A percentile compares a stretch with the other conserved stretches of the same genome.
These are phyloP conservation scores for Euphrasia confusa DNA, from an alignment of 257 asterid species.

Conservation along the genomic window DNA sequence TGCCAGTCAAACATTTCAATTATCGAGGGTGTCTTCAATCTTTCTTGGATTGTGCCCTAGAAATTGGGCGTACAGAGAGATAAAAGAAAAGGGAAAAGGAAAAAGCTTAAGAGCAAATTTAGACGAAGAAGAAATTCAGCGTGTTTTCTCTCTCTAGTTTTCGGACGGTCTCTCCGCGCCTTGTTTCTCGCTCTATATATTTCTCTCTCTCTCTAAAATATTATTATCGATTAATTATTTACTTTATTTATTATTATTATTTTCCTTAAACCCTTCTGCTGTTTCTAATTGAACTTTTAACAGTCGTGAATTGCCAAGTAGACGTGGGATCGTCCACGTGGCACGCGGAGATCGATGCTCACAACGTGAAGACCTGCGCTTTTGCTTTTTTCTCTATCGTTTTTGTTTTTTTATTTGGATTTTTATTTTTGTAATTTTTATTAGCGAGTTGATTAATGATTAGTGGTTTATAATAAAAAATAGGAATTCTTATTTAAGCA, in stretches of 20 bases:
- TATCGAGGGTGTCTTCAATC: constrained; percentile 29
- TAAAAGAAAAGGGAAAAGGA: not conserved
- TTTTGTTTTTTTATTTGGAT: no score
- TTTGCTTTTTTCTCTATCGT: not conserved
- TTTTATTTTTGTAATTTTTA: no score
- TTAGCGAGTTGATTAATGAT: no score
- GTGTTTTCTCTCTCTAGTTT: constrained; percentile 35
- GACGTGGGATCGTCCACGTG: constrained; percentile 55
- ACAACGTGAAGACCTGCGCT: constrained; percentile 50
- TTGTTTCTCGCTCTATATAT: constrained; percentile 80
- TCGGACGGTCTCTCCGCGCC: constrained; percentile 70
- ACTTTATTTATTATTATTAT: not conserved
- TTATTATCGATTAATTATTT: not conserved
- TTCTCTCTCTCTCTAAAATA: constrained; percentile 36
- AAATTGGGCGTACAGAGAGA: constrained; percentile 30
- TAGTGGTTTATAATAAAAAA: no score
- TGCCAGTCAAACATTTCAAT: constrained; percentile 26
- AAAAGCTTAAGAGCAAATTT: constrained; percentile 32
- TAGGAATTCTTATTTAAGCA: no score
- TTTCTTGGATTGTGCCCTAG: constrained; percentile 45
- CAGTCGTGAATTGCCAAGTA: constrained; percentile 42
- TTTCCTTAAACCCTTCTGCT: constrained; percentile 41
- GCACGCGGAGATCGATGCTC: constrained; percentile 27
- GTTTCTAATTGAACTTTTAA: constrained; percentile 5
- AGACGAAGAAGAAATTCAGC: constrained; percentile 30